A percentile compares a stretch with the other conserved stretches of the same genome.
Evolutionary conservation across 163 green algal genomes (phyloP).

Genomic region (Scenedesmus sp.): DNA sequence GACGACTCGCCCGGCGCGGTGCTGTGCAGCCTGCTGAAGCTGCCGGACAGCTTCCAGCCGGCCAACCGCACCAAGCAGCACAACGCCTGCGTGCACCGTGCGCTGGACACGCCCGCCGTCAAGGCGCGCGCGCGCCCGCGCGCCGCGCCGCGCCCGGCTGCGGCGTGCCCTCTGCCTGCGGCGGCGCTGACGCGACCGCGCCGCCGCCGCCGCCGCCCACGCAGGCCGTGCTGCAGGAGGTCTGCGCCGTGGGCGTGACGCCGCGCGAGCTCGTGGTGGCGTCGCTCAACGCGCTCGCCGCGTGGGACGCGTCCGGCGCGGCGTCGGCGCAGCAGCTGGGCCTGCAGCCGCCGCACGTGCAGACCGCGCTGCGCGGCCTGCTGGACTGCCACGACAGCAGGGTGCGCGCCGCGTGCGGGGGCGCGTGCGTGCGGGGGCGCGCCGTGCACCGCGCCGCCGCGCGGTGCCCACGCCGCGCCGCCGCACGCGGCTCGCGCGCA

Average conservation of each 20-base stretch:
- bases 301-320: conserved; percentile 27
- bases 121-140: too few species aligned
- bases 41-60: conserved; percentile 47
- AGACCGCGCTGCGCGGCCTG: background rate
- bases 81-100: conserved; percentile 54
- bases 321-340: conserved; percentile 4
- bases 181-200: too few species aligned
- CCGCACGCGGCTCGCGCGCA: conserved; percentile 35
- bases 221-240: conserved; percentile 47
- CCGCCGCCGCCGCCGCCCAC: too few species aligned
- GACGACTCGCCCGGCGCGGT: conserved; percentile 46
- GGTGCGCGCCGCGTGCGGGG: background rate
- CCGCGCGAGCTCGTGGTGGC: conserved; percentile 48
- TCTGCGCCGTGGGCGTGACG: conserved; percentile 42
- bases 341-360: conserved; percentile 38
- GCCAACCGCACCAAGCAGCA: conserved; percentile 31
- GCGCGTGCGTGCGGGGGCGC: background rate
- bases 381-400: conserved; percentile 24
- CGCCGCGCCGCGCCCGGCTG: too few species aligned
- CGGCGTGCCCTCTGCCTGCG: too few species aligned
- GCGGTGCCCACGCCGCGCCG: background rate
- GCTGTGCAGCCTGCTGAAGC: conserved; percentile 59
- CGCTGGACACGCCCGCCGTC: conserved; percentile 27
- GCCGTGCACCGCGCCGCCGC: background rate
- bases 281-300: conserved; percentile 44